Percentiles rank a stretch among this genome's conserved stretches.
These are phyloP conservation scores for Scenedesmus sp. DNA, from an alignment of 163 green algal species.

Conservation along the genomic window DNA sequence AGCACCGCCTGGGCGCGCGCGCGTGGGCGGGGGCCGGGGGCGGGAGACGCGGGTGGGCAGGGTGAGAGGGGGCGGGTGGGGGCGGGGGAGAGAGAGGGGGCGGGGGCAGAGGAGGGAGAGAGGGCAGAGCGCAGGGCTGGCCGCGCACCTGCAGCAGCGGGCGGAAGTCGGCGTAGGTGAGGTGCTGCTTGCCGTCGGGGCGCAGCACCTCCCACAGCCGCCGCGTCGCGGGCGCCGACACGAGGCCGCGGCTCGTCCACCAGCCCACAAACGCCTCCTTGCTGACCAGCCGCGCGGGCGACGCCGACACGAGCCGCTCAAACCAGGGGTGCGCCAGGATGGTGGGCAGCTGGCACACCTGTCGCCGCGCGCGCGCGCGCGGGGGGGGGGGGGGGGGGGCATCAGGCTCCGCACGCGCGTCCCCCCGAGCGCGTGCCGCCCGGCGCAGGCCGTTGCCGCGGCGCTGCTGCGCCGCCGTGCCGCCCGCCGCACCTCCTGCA, in stretches of 20 bases:
- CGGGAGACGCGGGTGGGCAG: no score
- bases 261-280: constrained; percentile 62
- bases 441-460: neutral
- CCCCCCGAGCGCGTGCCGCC: neutral
- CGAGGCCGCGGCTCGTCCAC: constrained; percentile 61
- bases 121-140: no score
- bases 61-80: no score
- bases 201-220: constrained; percentile 77
- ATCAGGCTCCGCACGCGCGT: neutral
- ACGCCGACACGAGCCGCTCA: constrained; percentile 43
- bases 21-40: neutral
- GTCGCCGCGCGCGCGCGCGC: no score
- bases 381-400: neutral
- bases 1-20: constrained; percentile 67
- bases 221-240: constrained; percentile 52
- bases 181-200: constrained; percentile 50
- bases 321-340: constrained; percentile 87
- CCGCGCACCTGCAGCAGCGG: constrained; percentile 72
- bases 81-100: no score
- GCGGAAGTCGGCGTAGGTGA: constrained; percentile 83
- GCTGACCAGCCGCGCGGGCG: constrained; percentile 36
- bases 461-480: no score
- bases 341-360: constrained; percentile 86
- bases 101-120: no score
- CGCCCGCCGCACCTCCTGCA: constrained; percentile 59